Base-by-base conservation (phyloP, 805 yeast genomes). In the Trichomonascus vanleenenianus region DNA sequence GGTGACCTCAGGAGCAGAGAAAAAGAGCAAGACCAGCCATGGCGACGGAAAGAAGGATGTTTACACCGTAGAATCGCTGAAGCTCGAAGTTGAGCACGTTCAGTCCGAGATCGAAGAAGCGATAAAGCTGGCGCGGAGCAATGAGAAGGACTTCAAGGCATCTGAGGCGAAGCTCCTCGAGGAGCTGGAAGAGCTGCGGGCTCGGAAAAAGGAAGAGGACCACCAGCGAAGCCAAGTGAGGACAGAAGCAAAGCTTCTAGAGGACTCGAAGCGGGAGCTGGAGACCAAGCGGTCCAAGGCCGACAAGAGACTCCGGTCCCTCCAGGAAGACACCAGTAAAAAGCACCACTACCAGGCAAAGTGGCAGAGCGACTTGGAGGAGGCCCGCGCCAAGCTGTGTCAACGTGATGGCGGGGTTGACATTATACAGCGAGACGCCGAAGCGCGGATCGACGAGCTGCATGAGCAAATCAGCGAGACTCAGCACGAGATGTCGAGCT, bases 161-260 rank as follows among this genome's bases (percentile, higher is more conserved):
- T 49, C 56, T 2, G 62, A 59, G 44, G 43, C 53, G 14, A 45
- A 46, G 32, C 53, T 65, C 11, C 42, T 53, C 9, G 52, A 49
- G 10, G 65, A 64, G 36, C 53, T 57, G 20, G 62, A 63, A 20
- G 43, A 47, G 9, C 48, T 58, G 7, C 57, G 59, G 31, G 63
- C 62, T 18, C 46, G 55, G 18, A 50, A 58, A 22, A 56, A 61
- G 18, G 49, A 47, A 7, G 63, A 60, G 20, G 70, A 65, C 44
- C 54, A 46, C 15, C 54, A 52, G n/a, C 54, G 66, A 9, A 42
- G 62, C 7, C 63, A 56, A 38, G 48, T 65, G n/a, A 52, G 65
- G 16, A 49, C 62, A 0, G 72, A 68, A 42, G 57, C 58, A 32
- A 64, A 65, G 45, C 38, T 57, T 0, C 53, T 67, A 15, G 72